These are phyloP conservation scores for Auriscalpium orientale DNA, from an alignment of 768 basidiomycete genomes.

Conservation along the genomic window DNA sequence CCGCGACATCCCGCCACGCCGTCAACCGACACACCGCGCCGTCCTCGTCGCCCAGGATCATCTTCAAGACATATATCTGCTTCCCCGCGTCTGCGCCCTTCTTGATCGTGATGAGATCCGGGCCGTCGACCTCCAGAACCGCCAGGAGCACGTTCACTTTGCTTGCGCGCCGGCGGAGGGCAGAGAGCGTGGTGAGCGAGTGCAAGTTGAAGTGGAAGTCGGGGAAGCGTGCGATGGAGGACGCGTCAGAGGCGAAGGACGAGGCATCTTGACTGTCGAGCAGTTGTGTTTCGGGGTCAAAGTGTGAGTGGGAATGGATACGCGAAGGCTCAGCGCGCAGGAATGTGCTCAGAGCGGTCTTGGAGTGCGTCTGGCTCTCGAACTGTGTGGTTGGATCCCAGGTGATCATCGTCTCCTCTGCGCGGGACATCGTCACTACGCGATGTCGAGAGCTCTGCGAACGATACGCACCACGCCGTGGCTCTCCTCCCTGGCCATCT, in stretches of 20 bases:
- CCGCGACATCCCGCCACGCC: constrained; percentile 73
- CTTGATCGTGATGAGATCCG: constrained; percentile 58
- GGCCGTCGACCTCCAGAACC: constrained; percentile 70
- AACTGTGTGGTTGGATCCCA: constrained; percentile 8
- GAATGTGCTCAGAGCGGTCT: constrained; percentile 10
- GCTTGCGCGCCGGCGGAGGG: constrained; percentile 22
- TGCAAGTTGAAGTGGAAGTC: constrained; percentile 68
- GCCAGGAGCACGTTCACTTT: constrained; percentile 58
- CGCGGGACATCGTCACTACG: too few species aligned
- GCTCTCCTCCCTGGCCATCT: neutral
- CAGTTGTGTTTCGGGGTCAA: constrained; percentile 8
- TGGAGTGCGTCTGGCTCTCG: neutral
- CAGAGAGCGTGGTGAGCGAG: constrained; percentile 42
- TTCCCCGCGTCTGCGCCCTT: constrained; percentile 64
- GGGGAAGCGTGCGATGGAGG: constrained; percentile 69
- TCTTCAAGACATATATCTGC: constrained; percentile 57
- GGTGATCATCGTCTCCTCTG: constrained; percentile 8
- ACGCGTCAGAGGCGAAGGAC: constrained; percentile 52
- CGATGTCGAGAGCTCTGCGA: neutral
- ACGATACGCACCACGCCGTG: neutral
- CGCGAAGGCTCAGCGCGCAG: constrained; percentile 12
- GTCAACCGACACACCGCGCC: constrained; percentile 63
- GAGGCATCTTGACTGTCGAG: constrained; percentile 30
- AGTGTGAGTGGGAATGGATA: neutral
- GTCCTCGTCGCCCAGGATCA: constrained; percentile 69